Percentiles rank a stretch among this genome's conserved stretches.
phyloP scores from a whole-genome alignment of 2,329 filamentous ascomycete species.

The Nemania diffusa region DNA sequence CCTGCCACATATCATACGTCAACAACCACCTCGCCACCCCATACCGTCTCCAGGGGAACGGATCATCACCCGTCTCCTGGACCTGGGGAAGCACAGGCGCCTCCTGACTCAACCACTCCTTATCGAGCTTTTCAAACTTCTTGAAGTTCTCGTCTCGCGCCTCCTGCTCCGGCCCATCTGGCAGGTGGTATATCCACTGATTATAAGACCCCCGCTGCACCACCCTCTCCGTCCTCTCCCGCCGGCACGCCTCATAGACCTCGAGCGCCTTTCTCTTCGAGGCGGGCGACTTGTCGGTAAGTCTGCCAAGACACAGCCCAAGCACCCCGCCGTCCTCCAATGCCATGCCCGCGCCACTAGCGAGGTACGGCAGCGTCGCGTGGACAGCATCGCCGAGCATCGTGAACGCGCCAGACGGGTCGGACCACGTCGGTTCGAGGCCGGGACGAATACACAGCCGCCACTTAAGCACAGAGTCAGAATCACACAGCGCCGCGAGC shows the following conservation, averaged over 20 bases:
- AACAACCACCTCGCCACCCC: slow-evolving; percentile 55
- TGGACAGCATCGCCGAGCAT: slow-evolving; percentile 68
- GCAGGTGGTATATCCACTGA: slow-evolving; percentile 70
- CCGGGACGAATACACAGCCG: slow-evolving; percentile 46
- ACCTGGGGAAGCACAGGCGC: slow-evolving; percentile 15
- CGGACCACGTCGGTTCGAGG: slow-evolving; percentile 62
- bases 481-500: slow-evolving; percentile 62
- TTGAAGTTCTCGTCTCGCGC: slow-evolving; percentile 58
- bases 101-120: slow-evolving; percentile 45
- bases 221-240: slow-evolving; percentile 67
- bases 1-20: slow-evolving; percentile 54
- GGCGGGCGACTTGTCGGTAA: slow-evolving; percentile 53
- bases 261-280: slow-evolving; percentile 51
- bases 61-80: slow-evolving; percentile 53
- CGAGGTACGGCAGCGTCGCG: slow-evolving; percentile 71
- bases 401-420: slow-evolving; percentile 65
- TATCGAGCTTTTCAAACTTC: slow-evolving; percentile 48
- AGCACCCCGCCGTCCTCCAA: slow-evolving; percentile 64
- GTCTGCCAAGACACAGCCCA: slow-evolving; percentile 61
- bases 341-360: slow-evolving; percentile 66
- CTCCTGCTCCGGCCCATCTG: slow-evolving; percentile 66
- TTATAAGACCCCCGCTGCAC: slow-evolving; percentile 69
- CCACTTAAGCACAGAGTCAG: slow-evolving; percentile 66
- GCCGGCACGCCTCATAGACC: slow-evolving; percentile 68
- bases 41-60: slow-evolving; percentile 55